A percentile compares a stretch with the other conserved stretches of the same genome.
phyloP scores from a whole-genome alignment of 345 rosid species.

The Heritiera littoralis region DNA sequence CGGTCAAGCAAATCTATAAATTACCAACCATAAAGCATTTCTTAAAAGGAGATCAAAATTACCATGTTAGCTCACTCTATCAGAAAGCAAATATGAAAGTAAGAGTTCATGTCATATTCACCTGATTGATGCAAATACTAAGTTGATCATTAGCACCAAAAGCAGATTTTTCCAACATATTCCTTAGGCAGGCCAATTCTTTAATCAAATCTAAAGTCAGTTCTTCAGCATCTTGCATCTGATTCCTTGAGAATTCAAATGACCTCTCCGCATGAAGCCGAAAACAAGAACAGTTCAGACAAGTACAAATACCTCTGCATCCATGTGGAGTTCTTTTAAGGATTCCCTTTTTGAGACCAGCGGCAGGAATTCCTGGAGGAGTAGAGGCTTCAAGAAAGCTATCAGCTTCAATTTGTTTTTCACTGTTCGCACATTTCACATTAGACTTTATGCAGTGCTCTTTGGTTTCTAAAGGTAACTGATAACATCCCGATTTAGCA shows the following conservation, averaged over 20 bases:
- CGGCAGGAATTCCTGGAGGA: slow-evolving; percentile 27
- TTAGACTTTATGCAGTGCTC: slow-evolving; percentile 14
- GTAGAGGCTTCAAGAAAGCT: slow-evolving; percentile 23
- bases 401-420: slow-evolving; percentile 28
- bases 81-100: neutral
- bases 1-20: neutral
- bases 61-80: neutral
- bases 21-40: neutral
- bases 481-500: slow-evolving; percentile 1
- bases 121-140: slow-evolving; percentile 38
- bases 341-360: slow-evolving; percentile 50
- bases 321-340: slow-evolving; percentile 63
- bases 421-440: slow-evolving; percentile 1
- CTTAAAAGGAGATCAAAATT: neutral
- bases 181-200: slow-evolving; percentile 50
- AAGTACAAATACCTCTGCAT: slow-evolving; percentile 68
- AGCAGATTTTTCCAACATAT: slow-evolving; percentile 47
- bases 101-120: slow-evolving; percentile 18
- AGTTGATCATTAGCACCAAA: slow-evolving; percentile 30
- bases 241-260: slow-evolving; percentile 77
- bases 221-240: slow-evolving; percentile 76
- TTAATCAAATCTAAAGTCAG: slow-evolving; percentile 55
- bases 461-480: slow-evolving; percentile 18
- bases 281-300: slow-evolving; percentile 70
- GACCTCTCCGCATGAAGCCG: slow-evolving; percentile 72